Base-by-base conservation (phyloP, 306 rosid genomes). In the Castanea mollissima region DNA sequence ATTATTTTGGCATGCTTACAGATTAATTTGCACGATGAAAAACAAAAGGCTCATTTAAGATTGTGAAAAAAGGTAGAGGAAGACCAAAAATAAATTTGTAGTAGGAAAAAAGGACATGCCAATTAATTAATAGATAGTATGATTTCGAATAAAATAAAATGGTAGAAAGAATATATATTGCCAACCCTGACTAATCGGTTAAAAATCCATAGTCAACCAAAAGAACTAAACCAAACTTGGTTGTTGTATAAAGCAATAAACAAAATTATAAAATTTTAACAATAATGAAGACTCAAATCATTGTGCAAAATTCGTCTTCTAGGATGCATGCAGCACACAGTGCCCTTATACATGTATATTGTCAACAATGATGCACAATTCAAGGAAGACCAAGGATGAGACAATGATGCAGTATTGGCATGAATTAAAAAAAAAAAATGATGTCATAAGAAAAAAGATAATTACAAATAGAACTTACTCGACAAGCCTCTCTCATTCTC, bases 401-500 rank as follows among this genome's bases (percentile, higher is more conserved):
- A 64, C 20, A 6, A 64, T 31, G 70, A 64, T 31, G 41, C 70
- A 64, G 2, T 64, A 64, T 29, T 34, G 20, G 27, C 25, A 7
- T 35, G 27, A n/a, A 67, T 67, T 3, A 12, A 12, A 23, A 23
- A 23, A 21, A 21, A 67, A 25, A 67, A 67, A 34, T 32, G 49
- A 14, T 67, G 6, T 34, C 19, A 18, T 67, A 35, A 1, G 21
- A 73, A 25, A 16, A 34, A 13, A 7, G 2, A 51, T 6, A 13
- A n/a, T 52, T 54, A 18, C 59, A 82, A 23, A 16, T 6, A 74
- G 71, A 82, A 80, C 96, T 85, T 75, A 92, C 99, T 58, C 82
- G 85, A 78, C 96, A 91, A 25, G 92, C 77, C 88, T 91, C 97
- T 85, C 91, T 91, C 99, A 95, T 92, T 83, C 86, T 86, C 87